phyloP scores from a whole-genome alignment of 371 early-diverging fungal species.

The Apophysomyces elegans region DNA sequence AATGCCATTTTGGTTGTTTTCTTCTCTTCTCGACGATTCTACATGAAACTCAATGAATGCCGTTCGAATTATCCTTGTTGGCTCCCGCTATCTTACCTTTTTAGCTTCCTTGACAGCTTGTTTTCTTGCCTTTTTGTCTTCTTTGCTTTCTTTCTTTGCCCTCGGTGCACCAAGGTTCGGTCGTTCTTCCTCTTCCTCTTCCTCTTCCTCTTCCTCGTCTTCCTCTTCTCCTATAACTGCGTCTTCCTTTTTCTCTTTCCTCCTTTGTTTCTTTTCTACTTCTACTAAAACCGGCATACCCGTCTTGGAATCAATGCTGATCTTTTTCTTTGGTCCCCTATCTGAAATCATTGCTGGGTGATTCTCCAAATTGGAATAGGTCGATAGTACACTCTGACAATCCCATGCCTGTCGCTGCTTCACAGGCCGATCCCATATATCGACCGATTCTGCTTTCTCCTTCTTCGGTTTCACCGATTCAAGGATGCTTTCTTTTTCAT shows the following conservation, averaged over 20 bases:
- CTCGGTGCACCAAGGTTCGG: constrained; percentile 67
- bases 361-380: constrained; percentile 86
- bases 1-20: constrained; percentile 77
- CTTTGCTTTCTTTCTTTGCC: constrained; percentile 76
- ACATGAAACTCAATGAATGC: constrained; percentile 14
- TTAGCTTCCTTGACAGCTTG: constrained; percentile 80
- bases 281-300: constrained; percentile 68
- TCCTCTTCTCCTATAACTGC: constrained; percentile 41
- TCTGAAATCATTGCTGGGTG: constrained; percentile 77
- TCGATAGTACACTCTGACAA: constrained; percentile 78
- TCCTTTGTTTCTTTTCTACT: constrained; percentile 42
- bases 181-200: constrained; percentile 44
- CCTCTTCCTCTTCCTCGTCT: constrained; percentile 51
- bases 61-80: neutral
- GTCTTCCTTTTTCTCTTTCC: constrained; percentile 20
- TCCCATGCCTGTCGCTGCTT: constrained; percentile 75
- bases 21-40: constrained; percentile 74
- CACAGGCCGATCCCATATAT: constrained; percentile 24
- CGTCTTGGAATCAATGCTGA: constrained; percentile 64
- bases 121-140: constrained; percentile 91
- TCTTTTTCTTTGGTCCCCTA: constrained; percentile 45
- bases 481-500: constrained; percentile 30
- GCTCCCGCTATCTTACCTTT: constrained; percentile 38
- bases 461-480: constrained; percentile 34
- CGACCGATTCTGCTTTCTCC: constrained; percentile 10